phyloP scores from a whole-genome alignment of 2,329 filamentous ascomycete species.

The Ophiocordyceps sinensis region DNA sequence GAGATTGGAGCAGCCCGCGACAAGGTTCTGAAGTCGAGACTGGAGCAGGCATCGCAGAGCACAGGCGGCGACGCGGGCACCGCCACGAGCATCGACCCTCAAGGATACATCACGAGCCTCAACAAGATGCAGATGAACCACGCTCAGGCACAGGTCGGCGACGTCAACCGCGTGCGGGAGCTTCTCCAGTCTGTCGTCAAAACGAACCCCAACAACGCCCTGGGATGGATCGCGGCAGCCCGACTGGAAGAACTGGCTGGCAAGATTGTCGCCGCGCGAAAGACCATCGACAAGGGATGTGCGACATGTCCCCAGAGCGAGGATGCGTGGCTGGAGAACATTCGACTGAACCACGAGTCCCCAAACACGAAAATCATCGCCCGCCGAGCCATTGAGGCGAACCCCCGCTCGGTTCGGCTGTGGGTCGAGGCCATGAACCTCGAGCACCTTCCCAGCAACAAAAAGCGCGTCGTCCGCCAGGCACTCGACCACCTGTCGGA shows the following conservation, averaged over 20 bases:
- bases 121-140: conserved; percentile 69
- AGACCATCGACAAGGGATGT: conserved; percentile 76
- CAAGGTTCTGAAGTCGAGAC: conserved; percentile 85
- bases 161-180: conserved; percentile 85
- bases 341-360: conserved; percentile 69
- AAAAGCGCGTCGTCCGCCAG: conserved; percentile 84
- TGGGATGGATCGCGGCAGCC: conserved; percentile 91
- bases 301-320: conserved; percentile 87
- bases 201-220: conserved; percentile 87
- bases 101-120: conserved; percentile 88
- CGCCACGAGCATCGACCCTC: conserved; percentile 82
- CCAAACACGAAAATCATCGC: conserved; percentile 94
- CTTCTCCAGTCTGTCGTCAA: conserved; percentile 94
- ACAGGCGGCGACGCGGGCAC: conserved; percentile 59
- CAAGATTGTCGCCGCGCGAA: conserved; percentile 78
- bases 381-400: conserved; percentile 82
- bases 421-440: conserved; percentile 96
- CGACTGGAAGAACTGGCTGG: conserved; percentile 86
- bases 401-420: conserved; percentile 71
- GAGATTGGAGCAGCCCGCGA: conserved; percentile 93
- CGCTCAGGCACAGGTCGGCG: conserved; percentile 73
- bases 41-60: conserved; percentile 74
- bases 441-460: conserved; percentile 67
- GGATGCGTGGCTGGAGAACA: conserved; percentile 93
- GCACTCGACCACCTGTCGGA: conserved; percentile 87